Percentiles rank a stretch among this genome's conserved stretches.
These are phyloP conservation scores for Ambrosia artemisiifolia DNA, from an alignment of 129 eudicot species.

Conservation along the genomic window DNA sequence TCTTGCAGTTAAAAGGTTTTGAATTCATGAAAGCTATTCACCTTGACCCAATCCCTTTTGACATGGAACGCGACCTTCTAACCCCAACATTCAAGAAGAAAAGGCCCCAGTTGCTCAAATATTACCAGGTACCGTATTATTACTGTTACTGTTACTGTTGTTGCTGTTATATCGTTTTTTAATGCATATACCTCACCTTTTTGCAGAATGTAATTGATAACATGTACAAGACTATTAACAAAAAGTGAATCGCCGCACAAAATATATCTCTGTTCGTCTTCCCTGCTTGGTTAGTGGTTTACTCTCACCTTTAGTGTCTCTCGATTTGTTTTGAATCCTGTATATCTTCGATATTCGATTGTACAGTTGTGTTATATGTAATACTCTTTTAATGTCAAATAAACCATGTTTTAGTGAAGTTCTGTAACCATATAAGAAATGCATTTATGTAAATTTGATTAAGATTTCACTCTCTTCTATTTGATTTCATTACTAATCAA, in stretches of 20 bases:
- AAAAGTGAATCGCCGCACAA: constrained; percentile 17
- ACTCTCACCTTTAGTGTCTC: background rate
- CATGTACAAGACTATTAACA: constrained; percentile 38
- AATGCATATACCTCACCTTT: background rate
- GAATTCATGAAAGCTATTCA: constrained; percentile 73
- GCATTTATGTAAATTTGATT: background rate
- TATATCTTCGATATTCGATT: background rate
- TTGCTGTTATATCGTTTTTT: background rate
- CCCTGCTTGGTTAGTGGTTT: background rate
- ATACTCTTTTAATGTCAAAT: background rate
- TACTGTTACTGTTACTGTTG: too few relatives aligned
- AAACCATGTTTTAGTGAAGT: background rate
- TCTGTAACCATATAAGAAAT: background rate
- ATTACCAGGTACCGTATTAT: constrained; percentile 68
- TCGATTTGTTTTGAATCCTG: constrained; percentile 11
- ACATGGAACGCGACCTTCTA: constrained; percentile 84
- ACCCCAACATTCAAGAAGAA: constrained; percentile 91
- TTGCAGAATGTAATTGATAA: constrained; percentile 31
- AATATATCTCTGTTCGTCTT: background rate
- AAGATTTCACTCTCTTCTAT: too few relatives aligned
- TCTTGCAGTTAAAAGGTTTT: constrained; percentile 78
- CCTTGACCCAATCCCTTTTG: constrained; percentile 81
- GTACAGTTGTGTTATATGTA: constrained; percentile 22
- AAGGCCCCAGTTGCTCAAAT: constrained; percentile 80
- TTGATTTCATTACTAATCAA: too few relatives aligned